A percentile compares a stretch with the other conserved stretches of the same genome.
Conservation (phyloP, 768 basidiomycete genomes). For the Nidula microcarpa region DNA sequence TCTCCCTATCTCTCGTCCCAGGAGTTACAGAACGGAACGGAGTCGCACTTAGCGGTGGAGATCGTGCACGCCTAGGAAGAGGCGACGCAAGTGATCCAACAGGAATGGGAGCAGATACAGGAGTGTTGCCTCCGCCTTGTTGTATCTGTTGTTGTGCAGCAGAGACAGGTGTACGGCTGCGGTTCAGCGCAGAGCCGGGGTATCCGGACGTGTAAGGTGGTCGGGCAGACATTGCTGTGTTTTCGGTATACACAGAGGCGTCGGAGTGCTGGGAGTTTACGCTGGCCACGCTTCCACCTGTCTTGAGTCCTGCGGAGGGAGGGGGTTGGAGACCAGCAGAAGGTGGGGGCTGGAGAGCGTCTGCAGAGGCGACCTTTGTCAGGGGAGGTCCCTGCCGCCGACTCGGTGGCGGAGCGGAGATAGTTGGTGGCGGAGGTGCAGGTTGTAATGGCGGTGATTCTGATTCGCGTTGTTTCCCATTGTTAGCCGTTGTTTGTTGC, state of each 20-base stretch:
- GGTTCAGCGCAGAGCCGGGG: slow-evolving; percentile 10
- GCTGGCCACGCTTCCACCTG: neutral
- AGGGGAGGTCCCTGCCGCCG: slow-evolving; percentile 22
- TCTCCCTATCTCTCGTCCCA: slow-evolving; percentile 15
- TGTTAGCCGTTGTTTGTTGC: slow-evolving; percentile 26
- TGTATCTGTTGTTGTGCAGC: slow-evolving; percentile 2
- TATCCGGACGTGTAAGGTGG: slow-evolving; percentile 3
- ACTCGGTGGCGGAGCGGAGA: slow-evolving; percentile 21
- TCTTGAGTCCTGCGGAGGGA: slow-evolving; percentile 1
- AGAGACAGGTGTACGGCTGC: slow-evolving; percentile 25
- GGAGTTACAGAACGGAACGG: slow-evolving; percentile 10
- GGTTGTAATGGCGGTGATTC: slow-evolving; percentile 9
- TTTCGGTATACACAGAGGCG: slow-evolving; percentile 4
- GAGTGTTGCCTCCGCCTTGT: slow-evolving; percentile 11
- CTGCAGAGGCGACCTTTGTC: slow-evolving; percentile 8
- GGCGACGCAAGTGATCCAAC: slow-evolving; percentile 26
- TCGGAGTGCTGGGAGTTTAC: neutral
- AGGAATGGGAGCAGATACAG: slow-evolving; percentile 19
- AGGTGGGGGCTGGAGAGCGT: slow-evolving; percentile 13
- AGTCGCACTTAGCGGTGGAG: slow-evolving; percentile 24
- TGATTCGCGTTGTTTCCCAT: slow-evolving; percentile 13
- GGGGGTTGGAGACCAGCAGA: slow-evolving; percentile 7
- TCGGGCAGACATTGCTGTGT: neutral
- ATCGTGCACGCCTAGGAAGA: slow-evolving; percentile 23
- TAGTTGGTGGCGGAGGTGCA: slow-evolving; percentile 21